Base-by-base conservation (phyloP, 495 filamentous ascomycete species). In the Daldinia childiae region DNA sequence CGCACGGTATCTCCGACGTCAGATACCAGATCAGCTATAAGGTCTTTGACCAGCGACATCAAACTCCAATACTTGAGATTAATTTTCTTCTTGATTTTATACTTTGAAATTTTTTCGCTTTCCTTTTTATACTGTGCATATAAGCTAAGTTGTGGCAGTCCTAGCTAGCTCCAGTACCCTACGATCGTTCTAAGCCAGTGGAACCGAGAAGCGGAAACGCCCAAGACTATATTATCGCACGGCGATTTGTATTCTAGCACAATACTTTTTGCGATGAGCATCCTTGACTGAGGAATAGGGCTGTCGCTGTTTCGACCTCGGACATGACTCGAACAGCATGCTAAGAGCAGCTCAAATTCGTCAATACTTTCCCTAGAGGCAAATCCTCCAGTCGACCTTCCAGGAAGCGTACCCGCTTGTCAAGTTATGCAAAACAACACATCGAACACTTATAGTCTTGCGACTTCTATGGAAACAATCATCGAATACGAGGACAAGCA, bases 1-100 rank as follows among this genome's bases (percentile, higher is more conserved):
- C 51, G 58, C 58, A 62, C 65, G 29, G 38, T 62, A 29, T 59
- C 26, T 36, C 38, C 38, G 21, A 21, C 59, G 29, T 48, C 60
- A 15, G 34, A 34, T 14, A 36, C 29, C 34, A 32, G 6, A 58
- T 45, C 14, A 29, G 11, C 51, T 17, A 24, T 48, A 24, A 24
- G 43, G 9, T 48, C 17, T 24, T 48, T 24, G 19, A 24, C 19
- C 43, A 21, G 14, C 43, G 43, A 1, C 43, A 4, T 48, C 43
- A 29, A 29, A 4, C 51, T 54, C 5, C 24, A 54, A 48, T 24
- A 48, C 19, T 24, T 24, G 17, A 24, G 17, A 12, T 48, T 24
- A 48, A 12, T 19, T 48, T 48, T 24, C 8, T 48, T 24, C 12
- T 12, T 24, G 19, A 24, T 24, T 48, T 24, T 48, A 21, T 14